Base-by-base conservation (phyloP, 202 grass and related monocot genomes). In the Panicum hallii region DNA sequence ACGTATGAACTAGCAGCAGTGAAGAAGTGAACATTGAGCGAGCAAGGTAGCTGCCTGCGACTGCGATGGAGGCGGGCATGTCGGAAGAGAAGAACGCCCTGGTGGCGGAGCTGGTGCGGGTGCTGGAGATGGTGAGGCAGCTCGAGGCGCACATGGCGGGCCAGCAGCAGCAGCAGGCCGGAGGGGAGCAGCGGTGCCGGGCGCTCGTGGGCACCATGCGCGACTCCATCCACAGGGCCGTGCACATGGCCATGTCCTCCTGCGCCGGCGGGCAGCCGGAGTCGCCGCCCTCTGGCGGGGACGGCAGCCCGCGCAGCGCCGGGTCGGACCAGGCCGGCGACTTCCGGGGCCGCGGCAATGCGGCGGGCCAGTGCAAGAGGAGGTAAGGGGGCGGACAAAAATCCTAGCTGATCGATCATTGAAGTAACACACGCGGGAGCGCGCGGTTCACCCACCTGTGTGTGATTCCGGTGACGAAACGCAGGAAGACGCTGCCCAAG, bases 401-500 rank as follows among this genome's bases (percentile, higher is more conserved):
- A 15, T 0, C 23, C 32, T 47, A 9, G 4, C 50, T 53, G 50
- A 53, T 53, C 5, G 50, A 53, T 53, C 5, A 20, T 20, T 20
- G 16, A 2, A 47, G 28, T 20, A 5, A 10, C 20, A 46, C 8
- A 12, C 42, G 23, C 5, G 5, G 16, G 10, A 3, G 40, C 52
- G 5, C 63, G 40, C 30, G 32, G 23, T 30, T 62, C 20, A 1
- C 30, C 57, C 73, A n/a, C n/a, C 6, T 58, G 65, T 38, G 36
- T 38, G 36, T 38, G 36, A 38, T 38, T 47, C 15, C 28, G 40
- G 54, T 38, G 23, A 54, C 10, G 40, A 19, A 40, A 34, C 64
- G 80, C 77, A 99, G 96, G 84, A 99, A 99, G 89, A 78, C 79
- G 78, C 78, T 63, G 63, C 93, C 93, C 41, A 94, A 78, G 75